phyloP scores from a whole-genome alignment of 257 asterid genomes.

The Penstemon barbatus region DNA sequence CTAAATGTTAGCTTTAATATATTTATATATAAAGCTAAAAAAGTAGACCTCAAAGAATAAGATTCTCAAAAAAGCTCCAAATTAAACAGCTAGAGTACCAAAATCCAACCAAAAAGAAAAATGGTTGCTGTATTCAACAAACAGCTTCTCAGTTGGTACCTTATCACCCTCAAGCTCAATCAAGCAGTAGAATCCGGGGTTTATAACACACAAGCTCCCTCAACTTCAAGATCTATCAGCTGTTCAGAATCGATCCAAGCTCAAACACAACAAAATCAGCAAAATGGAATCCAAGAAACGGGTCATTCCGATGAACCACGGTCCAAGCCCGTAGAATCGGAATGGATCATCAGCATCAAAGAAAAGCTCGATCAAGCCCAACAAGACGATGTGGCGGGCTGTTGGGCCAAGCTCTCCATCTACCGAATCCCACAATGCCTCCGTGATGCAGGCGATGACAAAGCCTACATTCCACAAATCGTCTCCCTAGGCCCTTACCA shows the following conservation, averaged over 20 bases:
- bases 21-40: too few species aligned
- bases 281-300: conserved; percentile 19
- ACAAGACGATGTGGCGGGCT: conserved; percentile 58
- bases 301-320: conserved; percentile 27
- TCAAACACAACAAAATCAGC: conserved; percentile 36
- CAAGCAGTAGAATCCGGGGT: conserved; percentile 67
- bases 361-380: conserved; percentile 75
- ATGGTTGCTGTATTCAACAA: conserved; percentile 95
- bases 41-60: background rate
- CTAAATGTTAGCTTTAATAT: background rate
- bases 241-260: conserved; percentile 28
- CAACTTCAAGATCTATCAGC: conserved; percentile 40
- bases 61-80: conserved; percentile 5
- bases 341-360: conserved; percentile 67
- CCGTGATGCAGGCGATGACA: conserved; percentile 60
- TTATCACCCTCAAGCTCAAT: conserved; percentile 79
- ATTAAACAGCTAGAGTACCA: background rate
- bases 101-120: conserved; percentile 17
- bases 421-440: conserved; percentile 71
- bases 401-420: conserved; percentile 72
- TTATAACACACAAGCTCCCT: conserved; percentile 42
- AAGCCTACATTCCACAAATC: conserved; percentile 73
- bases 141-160: conserved; percentile 88
- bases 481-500: conserved; percentile 85
- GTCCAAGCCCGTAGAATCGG: conserved; percentile 44